These are phyloP conservation scores for Kluyveromyces aestuarii DNA, from an alignment of 805 yeast species.

Conservation along the genomic window DNA sequence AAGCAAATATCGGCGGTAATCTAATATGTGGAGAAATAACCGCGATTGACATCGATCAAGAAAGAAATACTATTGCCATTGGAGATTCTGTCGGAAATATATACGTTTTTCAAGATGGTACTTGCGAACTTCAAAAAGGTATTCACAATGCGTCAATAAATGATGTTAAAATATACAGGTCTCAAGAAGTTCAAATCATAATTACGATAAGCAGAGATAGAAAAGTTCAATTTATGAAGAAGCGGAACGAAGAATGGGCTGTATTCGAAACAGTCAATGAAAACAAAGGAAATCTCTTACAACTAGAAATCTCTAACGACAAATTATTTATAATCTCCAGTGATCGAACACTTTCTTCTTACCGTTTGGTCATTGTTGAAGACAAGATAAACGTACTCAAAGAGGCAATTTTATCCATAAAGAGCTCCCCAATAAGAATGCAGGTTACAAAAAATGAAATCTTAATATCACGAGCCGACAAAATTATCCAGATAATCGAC, in stretches of 20 bases:
- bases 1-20: conserved; percentile 11
- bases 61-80: conserved; percentile 32
- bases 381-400: conserved; percentile 18
- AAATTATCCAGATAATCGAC: conserved; percentile 33
- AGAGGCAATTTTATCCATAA: conserved; percentile 42
- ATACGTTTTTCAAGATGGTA: conserved; percentile 12
- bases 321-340: conserved; percentile 46
- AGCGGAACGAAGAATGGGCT: conserved; percentile 33
- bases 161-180: conserved; percentile 32
- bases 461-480: conserved; percentile 45
- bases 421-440: conserved; percentile 42
- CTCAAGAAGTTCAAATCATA: conserved; percentile 24
- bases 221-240: conserved; percentile 47
- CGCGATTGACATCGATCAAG: conserved; percentile 30
- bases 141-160: conserved; percentile 48
- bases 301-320: conserved; percentile 24
- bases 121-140: conserved; percentile 25
- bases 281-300: conserved; percentile 46
- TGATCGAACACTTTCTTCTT: conserved; percentile 52
- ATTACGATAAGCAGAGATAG: conserved; percentile 51
- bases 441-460: conserved; percentile 31
- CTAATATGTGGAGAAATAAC: conserved; percentile 24
- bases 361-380: conserved; percentile 26
- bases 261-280: conserved; percentile 50
- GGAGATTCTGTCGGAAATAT: conserved; percentile 41